These are phyloP conservation scores for Chrysoporthe cubensis DNA, from an alignment of 2,329 filamentous ascomycete genomes.

Conservation along the genomic window DNA sequence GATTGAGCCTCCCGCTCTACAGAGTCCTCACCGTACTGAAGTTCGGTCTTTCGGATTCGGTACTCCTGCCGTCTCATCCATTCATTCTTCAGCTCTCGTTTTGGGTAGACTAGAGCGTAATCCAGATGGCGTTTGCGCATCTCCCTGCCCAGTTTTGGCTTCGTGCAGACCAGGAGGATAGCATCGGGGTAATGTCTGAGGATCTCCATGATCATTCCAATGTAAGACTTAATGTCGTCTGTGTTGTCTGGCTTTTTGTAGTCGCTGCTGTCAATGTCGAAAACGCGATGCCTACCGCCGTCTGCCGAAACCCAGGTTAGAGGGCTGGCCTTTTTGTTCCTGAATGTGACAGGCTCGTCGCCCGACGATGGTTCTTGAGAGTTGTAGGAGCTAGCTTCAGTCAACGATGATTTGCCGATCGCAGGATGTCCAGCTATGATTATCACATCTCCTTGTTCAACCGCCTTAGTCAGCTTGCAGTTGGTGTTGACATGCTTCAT, in stretches of 20 bases:
- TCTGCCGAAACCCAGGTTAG: not conserved
- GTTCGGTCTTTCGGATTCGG: not conserved
- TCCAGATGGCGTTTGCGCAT: not conserved
- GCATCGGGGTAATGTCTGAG: not conserved
- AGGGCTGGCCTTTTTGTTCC: not conserved
- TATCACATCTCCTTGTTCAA: not conserved
- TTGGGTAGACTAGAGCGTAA: constrained; percentile 1
- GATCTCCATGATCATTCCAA: not conserved
- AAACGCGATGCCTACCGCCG: not conserved
- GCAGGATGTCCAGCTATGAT: not conserved
- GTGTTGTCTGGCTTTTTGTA: not conserved
- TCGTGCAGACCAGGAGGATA: not conserved
- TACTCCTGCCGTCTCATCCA: not conserved
- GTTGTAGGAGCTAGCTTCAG: not conserved
- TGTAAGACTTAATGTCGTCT: not conserved
- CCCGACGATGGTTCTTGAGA: not conserved
- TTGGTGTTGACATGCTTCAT: not conserved
- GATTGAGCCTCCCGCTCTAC: not conserved
- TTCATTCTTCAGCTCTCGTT: not conserved
- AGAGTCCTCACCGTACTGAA: not conserved
- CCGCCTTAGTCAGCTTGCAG: not conserved
- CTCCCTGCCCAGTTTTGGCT: not conserved
- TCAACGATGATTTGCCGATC: not conserved
- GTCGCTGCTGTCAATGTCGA: constrained; percentile 1
- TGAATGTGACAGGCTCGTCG: not conserved